Base-by-base conservation (phyloP, 768 basidiomycete species). In the Myochromella boudieri region DNA sequence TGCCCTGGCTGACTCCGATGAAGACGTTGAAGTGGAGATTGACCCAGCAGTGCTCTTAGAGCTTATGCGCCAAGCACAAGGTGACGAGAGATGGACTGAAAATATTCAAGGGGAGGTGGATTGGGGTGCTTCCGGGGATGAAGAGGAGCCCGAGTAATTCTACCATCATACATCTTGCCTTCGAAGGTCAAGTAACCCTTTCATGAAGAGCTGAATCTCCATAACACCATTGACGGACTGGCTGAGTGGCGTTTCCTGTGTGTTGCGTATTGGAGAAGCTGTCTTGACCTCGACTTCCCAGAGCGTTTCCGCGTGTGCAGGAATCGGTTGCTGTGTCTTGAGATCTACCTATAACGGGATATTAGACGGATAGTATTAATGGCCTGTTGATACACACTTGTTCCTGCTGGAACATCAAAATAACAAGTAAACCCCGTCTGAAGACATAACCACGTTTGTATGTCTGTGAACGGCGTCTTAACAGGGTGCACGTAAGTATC, bases 211-310 rank as follows among this genome's bases (percentile, higher is more conserved):
- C 59, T 92, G 91, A 9, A 92, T 82, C 50, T 91, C 85, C 1
- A 91, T 76, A 0, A 92, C 84, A 2, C 84, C 85, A 14, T 90
- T 84, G 24, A 88, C 81, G 7, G 81, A 75, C 12, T 75, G 72
- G 45, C 75, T 79, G n/a, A 91, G 71, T 4, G 89, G 90, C 2
- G 78, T 85, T 50, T 85, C 84, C 60, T 84, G 87, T 0, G 84
- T 86, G 48, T 87, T 89, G 12, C 85, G 80, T 34, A 87, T 81
- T 5, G 91, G 91, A 2, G 75, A 72, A 2, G 88, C 86, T 1
- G 90, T 90, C 63, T 87, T 91, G 40, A 91, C 89, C 68, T 92
- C 87, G 28, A 93, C 88, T 61, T 91, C 85, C 90, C 90, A 93
- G 4, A 89, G 72, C 0, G 88, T 87, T 54, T 88, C 87, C 6